phyloP scores from a whole-genome alignment of 495 filamentous ascomycete species.

The Massariosphaeria phaeospora region DNA sequence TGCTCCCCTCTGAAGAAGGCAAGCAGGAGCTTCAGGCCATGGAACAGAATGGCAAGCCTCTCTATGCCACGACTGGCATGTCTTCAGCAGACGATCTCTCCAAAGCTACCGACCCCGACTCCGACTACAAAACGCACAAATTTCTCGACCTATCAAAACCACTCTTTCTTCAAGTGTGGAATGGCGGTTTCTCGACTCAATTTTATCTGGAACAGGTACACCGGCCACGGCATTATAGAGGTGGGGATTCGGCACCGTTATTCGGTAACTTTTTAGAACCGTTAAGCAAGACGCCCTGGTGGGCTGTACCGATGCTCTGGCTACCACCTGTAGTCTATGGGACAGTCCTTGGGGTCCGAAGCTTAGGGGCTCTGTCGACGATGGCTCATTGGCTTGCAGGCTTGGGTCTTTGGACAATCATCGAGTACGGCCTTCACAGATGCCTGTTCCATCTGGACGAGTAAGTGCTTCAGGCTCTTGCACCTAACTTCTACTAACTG shows the following conservation, averaged over 20 bases:
- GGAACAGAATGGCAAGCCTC: conserved; percentile 41
- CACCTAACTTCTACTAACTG: conserved; percentile 23
- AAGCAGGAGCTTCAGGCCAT: conserved; percentile 39
- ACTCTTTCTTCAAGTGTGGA: conserved; percentile 84
- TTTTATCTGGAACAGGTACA: conserved; percentile 98
- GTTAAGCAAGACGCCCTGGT: conserved; percentile 89
- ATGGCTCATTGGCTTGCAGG: conserved; percentile 60
- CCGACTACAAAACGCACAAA: conserved; percentile 80
- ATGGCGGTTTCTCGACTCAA: conserved; percentile 77
- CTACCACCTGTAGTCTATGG: conserved; percentile 75
- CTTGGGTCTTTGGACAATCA: conserved; percentile 74
- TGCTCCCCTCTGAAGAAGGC: conserved; percentile 43
- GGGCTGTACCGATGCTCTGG: conserved; percentile 80
- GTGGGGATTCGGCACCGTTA: conserved; percentile 83
- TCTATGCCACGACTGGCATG: conserved; percentile 78
- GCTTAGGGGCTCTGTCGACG: conserved; percentile 46
- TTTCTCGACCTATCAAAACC: conserved; percentile 89
- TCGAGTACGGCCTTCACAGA: conserved; percentile 87
- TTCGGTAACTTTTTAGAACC: conserved; percentile 99
- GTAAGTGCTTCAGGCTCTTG: conserved; percentile 48
- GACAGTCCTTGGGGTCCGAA: conserved; percentile 59
- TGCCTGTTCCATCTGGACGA: conserved; percentile 91
- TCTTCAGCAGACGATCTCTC: conserved; percentile 78
- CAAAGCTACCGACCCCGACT: conserved; percentile 68
- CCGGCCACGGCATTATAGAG: conserved; percentile 88